Percentiles rank a stretch among this genome's conserved stretches.
Conservation (phyloP, 495 filamentous ascomycete species). For the Trichodelitschia bisporula region DNA sequence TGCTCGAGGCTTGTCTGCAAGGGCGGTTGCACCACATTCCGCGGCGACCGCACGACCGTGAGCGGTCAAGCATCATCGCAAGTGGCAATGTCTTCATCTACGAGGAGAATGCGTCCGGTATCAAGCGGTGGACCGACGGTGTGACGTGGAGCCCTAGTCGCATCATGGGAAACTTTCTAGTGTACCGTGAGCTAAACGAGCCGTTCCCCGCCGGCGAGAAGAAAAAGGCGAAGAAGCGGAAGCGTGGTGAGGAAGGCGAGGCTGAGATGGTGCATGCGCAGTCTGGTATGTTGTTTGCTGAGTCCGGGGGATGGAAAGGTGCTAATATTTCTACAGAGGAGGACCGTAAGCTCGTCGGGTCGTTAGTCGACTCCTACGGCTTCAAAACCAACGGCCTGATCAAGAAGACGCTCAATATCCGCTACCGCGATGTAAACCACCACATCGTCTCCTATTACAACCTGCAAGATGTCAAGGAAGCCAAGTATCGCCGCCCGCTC, state of each 20-base stretch:
- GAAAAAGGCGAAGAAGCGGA: slow-evolving; percentile 61
- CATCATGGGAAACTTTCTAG: slow-evolving; percentile 65
- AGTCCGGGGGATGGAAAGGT: slow-evolving; percentile 4
- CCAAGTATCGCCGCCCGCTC: slow-evolving; percentile 7
- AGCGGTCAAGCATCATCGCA: slow-evolving; percentile 44
- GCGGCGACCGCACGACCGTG: slow-evolving; percentile 65
- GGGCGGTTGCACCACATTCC: slow-evolving; percentile 47
- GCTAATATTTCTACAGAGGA: slow-evolving; percentile 10
- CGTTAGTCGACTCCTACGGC: slow-evolving; percentile 61
- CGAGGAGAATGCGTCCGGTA: slow-evolving; percentile 65
- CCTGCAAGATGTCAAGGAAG: slow-evolving; percentile 45
- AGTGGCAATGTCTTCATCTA: slow-evolving; percentile 81
- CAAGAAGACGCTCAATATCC: slow-evolving; percentile 80
- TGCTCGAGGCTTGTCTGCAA: slow-evolving; percentile 3
- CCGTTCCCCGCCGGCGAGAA: slow-evolving; percentile 73
- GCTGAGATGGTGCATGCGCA: slow-evolving; percentile 16
- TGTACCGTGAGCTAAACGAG: slow-evolving; percentile 70
- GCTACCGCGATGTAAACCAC: slow-evolving; percentile 39
- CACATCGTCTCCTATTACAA: slow-evolving; percentile 81
- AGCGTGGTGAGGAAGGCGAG: slow-evolving; percentile 17
- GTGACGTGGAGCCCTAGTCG: slow-evolving; percentile 77
- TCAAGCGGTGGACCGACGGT: slow-evolving; percentile 88
- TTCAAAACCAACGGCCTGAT: slow-evolving; percentile 68
- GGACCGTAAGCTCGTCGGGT: slow-evolving; percentile 46
- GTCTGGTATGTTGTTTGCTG: slow-evolving; percentile 3